phyloP scores from a whole-genome alignment of 768 basidiomycete species.

The Boletus subcaerulescens region DNA sequence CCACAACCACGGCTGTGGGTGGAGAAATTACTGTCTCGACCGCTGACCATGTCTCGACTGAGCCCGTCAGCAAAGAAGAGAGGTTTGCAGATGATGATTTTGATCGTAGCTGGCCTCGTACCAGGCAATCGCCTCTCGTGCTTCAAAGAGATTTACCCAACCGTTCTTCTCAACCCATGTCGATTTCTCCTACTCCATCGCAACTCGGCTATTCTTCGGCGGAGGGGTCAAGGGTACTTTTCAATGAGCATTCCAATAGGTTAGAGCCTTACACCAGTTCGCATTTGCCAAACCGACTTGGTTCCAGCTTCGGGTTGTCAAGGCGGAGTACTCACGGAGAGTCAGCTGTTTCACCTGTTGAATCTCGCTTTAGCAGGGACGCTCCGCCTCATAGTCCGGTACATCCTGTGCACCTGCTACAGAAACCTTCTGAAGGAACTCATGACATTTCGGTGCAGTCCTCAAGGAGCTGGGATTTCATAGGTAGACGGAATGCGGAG shows the following conservation, averaged over 20 bases:
- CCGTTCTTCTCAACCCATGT: conserved; percentile 31
- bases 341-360: conserved; percentile 36
- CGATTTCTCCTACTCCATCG: conserved; percentile 35
- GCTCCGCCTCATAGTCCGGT: conserved; percentile 38
- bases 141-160: conserved; percentile 41
- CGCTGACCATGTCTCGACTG: conserved; percentile 22
- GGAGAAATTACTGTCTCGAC: conserved; percentile 14
- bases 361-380: conserved; percentile 47
- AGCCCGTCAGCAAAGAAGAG: conserved; percentile 77
- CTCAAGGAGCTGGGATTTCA: conserved; percentile 20
- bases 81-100: conserved; percentile 93
- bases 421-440: conserved; percentile 43
- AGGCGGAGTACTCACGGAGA: conserved; percentile 49
- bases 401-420: conserved; percentile 54
- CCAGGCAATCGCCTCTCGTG: conserved; percentile 46
- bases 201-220: conserved; percentile 46
- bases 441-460: conserved; percentile 14
- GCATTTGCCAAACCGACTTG: conserved; percentile 43
- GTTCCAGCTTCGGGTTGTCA: conserved; percentile 30
- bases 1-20: conserved; percentile 8
- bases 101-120: conserved; percentile 94
- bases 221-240: conserved; percentile 73
- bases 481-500: conserved; percentile 16
- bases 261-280: conserved; percentile 75
- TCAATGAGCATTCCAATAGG: conserved; percentile 91